phyloP scores from a whole-genome alignment of 2,329 filamentous ascomycete species.

The Aspergillus eucalypticola region DNA sequence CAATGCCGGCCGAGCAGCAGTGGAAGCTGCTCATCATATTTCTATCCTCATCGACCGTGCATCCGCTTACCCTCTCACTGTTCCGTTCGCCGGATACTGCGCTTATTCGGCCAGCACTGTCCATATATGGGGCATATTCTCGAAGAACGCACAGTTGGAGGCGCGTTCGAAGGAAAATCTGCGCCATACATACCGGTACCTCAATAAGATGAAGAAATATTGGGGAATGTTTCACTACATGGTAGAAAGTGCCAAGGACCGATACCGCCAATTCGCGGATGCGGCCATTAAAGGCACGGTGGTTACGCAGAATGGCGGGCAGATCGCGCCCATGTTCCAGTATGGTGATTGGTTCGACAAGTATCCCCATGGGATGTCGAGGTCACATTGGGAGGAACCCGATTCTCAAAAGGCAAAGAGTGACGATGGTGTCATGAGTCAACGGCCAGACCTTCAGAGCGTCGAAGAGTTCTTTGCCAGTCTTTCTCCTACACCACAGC shows the following conservation, averaged over 20 bases:
- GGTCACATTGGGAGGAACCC: conserved; percentile 79
- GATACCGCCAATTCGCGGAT: conserved; percentile 83
- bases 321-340: conserved; percentile 74
- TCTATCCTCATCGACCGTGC: conserved; percentile 80
- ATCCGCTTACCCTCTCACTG: conserved; percentile 76
- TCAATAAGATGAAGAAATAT: conserved; percentile 93
- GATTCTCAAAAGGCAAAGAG: conserved; percentile 72
- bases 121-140: conserved; percentile 91
- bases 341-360: conserved; percentile 97
- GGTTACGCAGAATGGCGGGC: conserved; percentile 36
- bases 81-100: conserved; percentile 92
- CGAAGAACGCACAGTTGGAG: conserved; percentile 75
- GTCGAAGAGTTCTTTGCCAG: conserved; percentile 93
- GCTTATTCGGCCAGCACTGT: conserved; percentile 91
- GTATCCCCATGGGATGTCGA: conserved; percentile 88
- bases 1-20: conserved; percentile 71
- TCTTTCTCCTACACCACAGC: conserved; percentile 62
- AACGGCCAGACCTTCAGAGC: conserved; percentile 86
- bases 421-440: conserved; percentile 84
- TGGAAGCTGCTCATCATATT: conserved; percentile 82
- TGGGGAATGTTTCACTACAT: conserved; percentile 99
- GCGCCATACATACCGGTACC: conserved; percentile 82
- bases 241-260: conserved; percentile 85
- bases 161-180: conserved; percentile 79
- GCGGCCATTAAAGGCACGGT: conserved; percentile 67